These are phyloP conservation scores for Annulohypoxylon truncatum DNA, from an alignment of 2,329 filamentous ascomycete genomes.

Conservation along the genomic window DNA sequence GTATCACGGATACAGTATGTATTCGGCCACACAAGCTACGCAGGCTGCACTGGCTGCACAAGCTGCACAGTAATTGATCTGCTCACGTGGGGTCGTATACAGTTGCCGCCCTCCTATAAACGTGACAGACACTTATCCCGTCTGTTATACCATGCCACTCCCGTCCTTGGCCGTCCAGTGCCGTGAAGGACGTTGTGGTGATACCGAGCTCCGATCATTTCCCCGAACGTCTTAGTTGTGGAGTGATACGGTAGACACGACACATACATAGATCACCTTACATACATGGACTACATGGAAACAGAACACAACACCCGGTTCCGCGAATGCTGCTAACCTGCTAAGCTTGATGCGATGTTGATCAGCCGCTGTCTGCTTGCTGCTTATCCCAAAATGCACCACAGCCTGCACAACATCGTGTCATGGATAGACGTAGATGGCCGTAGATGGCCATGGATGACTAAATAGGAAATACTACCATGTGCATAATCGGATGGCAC, in stretches of 20 bases:
- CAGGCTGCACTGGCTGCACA: not conserved
- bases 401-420: constrained; percentile 25
- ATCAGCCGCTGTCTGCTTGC: constrained; percentile 30
- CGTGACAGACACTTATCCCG: constrained; percentile 27
- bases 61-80: constrained; percentile 10
- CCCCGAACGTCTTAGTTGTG: constrained; percentile 25
- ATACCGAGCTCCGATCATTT: constrained; percentile 38
- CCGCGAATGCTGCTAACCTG: constrained; percentile 7
- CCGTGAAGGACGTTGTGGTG: constrained; percentile 12
- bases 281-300: not conserved
- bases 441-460: not conserved
- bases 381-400: constrained; percentile 25
- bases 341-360: constrained; percentile 24
- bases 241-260: constrained; percentile 35
- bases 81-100: constrained; percentile 36
- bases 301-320: constrained; percentile 30
- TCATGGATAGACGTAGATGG: not conserved
- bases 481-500: constrained; percentile 32
- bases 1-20: not conserved
- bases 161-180: constrained; percentile 1
- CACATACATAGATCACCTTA: constrained; percentile 32
- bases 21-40: not conserved
- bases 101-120: constrained; percentile 6
- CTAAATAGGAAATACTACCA: constrained; percentile 11
- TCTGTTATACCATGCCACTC: constrained; percentile 19